These are phyloP conservation scores for Tolypocladium tundrense DNA, from an alignment of 2,329 filamentous ascomycete genomes.

Conservation along the genomic window DNA sequence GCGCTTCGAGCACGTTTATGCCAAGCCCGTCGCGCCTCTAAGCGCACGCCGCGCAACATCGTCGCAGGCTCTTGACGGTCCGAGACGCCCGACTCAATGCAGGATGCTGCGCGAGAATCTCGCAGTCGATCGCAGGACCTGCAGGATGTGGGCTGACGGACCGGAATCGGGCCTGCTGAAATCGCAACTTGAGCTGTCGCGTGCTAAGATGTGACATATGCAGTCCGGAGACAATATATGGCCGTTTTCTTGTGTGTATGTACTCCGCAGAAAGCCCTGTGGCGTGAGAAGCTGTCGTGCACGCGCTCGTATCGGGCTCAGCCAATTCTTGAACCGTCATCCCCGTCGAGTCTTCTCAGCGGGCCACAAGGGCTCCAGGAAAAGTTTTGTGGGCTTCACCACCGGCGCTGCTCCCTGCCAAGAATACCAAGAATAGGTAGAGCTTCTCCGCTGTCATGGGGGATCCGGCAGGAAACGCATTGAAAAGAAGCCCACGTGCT, in stretches of 20 bases:
- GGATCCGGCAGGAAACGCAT: not conserved
- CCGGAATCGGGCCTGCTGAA: too few relatives aligned
- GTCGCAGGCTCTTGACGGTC: not conserved
- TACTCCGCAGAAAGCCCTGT: not conserved
- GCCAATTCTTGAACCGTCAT: too few relatives aligned
- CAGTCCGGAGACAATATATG: not conserved
- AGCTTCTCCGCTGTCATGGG: not conserved
- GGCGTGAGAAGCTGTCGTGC: not conserved
- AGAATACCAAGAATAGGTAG: not conserved
- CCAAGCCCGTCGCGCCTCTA: not conserved
- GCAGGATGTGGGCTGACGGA: not conserved
- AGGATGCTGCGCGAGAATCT: not conserved
- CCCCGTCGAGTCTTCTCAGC: not conserved
- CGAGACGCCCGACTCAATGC: not conserved
- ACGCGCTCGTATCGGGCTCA: too few relatives aligned
- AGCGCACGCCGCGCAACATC: not conserved
- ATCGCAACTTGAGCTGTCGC: not conserved
- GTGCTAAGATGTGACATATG: not conserved
- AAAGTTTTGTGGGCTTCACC: too few relatives aligned
- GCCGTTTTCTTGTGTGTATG: not conserved
- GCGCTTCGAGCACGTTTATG: not conserved
- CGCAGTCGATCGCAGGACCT: not conserved
- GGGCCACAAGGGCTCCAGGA: not conserved
- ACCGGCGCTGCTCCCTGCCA: not conserved
- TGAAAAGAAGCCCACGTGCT: not conserved